These are phyloP conservation scores for Brassica incana DNA, from an alignment of 345 rosid species.

Conservation along the genomic window DNA sequence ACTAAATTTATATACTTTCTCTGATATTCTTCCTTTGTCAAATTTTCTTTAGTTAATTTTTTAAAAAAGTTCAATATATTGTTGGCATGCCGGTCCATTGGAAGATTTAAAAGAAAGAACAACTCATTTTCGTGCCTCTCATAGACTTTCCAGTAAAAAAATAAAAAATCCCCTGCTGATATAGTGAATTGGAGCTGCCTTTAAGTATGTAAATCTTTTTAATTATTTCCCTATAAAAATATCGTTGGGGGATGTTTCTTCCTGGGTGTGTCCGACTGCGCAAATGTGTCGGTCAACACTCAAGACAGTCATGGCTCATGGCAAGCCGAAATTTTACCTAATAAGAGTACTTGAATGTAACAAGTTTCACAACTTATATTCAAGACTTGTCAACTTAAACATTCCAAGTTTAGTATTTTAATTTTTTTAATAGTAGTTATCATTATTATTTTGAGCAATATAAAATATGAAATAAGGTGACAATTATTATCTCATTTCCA, in stretches of 20 bases:
- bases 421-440: background rate
- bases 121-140: background rate
- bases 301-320: background rate
- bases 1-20: background rate
- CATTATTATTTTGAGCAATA: background rate
- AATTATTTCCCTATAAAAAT: background rate
- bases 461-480: background rate
- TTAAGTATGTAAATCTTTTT: background rate
- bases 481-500: background rate
- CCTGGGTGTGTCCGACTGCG: background rate
- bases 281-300: background rate
- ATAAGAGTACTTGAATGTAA: background rate
- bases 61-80: background rate
- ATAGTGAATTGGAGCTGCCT: background rate
- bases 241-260: background rate
- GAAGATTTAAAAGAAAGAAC: background rate
- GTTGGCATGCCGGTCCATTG: background rate
- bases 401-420: background rate
- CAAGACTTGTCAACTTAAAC: background rate
- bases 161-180: background rate
- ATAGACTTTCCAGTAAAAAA: background rate
- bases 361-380: background rate
- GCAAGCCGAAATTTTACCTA: background rate
- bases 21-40: background rate
- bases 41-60: background rate